Evolutionary conservation across 2,329 filamentous ascomycete genomes (phyloP).

Genomic region (Aspergillus tamarii): DNA sequence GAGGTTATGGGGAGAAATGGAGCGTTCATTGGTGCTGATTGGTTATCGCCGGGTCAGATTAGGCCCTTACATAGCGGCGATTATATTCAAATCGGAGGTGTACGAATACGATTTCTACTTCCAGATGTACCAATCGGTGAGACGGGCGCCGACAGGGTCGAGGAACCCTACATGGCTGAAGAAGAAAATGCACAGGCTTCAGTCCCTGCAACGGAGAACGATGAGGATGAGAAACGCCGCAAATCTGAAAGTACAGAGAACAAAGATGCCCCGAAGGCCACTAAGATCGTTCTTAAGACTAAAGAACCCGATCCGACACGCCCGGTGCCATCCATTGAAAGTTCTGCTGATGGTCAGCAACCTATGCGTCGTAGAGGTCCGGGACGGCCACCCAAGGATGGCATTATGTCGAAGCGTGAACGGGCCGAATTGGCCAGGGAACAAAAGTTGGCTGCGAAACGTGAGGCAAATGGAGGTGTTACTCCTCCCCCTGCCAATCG

Average conservation of each 20-base stretch:
- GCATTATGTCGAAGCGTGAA: slow-evolving; percentile 68
- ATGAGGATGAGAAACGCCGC: slow-evolving; percentile 35
- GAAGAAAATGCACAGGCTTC: slow-evolving; percentile 36
- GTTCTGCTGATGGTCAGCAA: slow-evolving; percentile 42
- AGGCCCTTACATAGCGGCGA: slow-evolving; percentile 59
- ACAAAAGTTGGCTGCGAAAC: slow-evolving; percentile 53
- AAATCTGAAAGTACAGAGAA: slow-evolving; percentile 31
- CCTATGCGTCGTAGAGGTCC: slow-evolving; percentile 55
- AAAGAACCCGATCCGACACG: slow-evolving; percentile 33
- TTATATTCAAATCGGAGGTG: slow-evolving; percentile 62
- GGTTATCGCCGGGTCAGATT: slow-evolving; percentile 51
- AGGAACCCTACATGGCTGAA: slow-evolving; percentile 43
- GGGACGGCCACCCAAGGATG: slow-evolving; percentile 67
- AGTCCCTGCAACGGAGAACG: slow-evolving; percentile 45
- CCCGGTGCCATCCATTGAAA: slow-evolving; percentile 35
- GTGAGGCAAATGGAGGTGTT: slow-evolving; percentile 51
- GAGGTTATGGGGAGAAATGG: slow-evolving; percentile 63
- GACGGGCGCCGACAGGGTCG: slow-evolving; percentile 51
- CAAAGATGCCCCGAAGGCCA: slow-evolving; percentile 31
- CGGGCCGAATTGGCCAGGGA: slow-evolving; percentile 57
- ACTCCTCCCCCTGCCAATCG: slow-evolving; percentile 44
- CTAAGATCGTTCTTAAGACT: slow-evolving; percentile 34
- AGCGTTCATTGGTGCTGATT: slow-evolving; percentile 57
- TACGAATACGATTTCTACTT: slow-evolving; percentile 60
- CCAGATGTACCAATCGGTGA: slow-evolving; percentile 55